A percentile compares a stretch with the other conserved stretches of the same genome.
phyloP scores from a whole-genome alignment of 2,329 filamentous ascomycete genomes.

The Pseudocercospora eumusae region DNA sequence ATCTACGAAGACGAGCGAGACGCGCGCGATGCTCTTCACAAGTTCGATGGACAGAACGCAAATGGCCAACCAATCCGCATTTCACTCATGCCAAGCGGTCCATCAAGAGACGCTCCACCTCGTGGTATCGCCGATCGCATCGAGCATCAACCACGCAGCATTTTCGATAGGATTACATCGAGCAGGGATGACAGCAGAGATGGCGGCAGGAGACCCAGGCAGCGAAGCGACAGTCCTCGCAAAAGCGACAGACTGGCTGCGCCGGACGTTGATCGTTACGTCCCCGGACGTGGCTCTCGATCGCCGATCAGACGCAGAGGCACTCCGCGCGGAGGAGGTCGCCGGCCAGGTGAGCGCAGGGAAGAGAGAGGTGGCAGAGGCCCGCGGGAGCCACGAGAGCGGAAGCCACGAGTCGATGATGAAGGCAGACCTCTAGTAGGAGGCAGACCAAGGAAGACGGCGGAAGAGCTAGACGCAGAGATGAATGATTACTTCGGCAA shows the following conservation, averaged over 20 bases:
- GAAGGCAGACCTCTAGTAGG: constrained; percentile 47
- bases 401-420: constrained; percentile 43
- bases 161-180: constrained; percentile 62
- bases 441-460: constrained; percentile 73
- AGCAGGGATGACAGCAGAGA: constrained; percentile 43
- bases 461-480: constrained; percentile 90
- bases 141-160: constrained; percentile 57
- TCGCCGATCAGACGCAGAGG: constrained; percentile 56
- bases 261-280: constrained; percentile 75
- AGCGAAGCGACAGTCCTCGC: constrained; percentile 49
- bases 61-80: constrained; percentile 78
- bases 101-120: constrained; percentile 39
- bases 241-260: constrained; percentile 58
- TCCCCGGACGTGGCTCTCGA: constrained; percentile 63
- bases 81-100: constrained; percentile 61
- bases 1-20: constrained; percentile 73
- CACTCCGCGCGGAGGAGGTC: constrained; percentile 50
- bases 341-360: constrained; percentile 49
- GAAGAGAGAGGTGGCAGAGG: constrained; percentile 49
- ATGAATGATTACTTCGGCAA: constrained; percentile 88
- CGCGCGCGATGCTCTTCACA: constrained; percentile 70
- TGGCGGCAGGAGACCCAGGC: constrained; percentile 27
- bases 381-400: constrained; percentile 19
- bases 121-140: constrained; percentile 49
- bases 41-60: constrained; percentile 88